Conservation (phyloP, 2,329 filamentous ascomycete species). For the Daldinia sp. region DNA sequence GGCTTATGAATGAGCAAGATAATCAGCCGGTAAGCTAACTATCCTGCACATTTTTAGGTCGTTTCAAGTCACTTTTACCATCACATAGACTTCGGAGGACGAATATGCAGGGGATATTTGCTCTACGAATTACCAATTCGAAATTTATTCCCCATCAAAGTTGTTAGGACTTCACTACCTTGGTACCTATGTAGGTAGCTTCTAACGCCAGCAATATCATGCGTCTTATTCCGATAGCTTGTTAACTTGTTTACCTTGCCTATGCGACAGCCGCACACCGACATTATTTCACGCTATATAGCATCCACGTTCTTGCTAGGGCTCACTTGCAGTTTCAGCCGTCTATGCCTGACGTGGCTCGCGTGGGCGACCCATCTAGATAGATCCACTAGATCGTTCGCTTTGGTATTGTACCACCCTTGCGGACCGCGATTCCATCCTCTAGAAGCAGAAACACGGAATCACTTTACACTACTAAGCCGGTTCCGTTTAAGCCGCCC, state of each 20-base stretch:
- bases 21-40: slow-evolving; percentile 37
- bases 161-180: slow-evolving; percentile 6
- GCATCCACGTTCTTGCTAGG: slow-evolving; percentile 34
- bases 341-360: slow-evolving; percentile 34
- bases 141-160: slow-evolving; percentile 19
- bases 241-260: slow-evolving; percentile 12
- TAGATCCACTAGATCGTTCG: slow-evolving; percentile 31
- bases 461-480: slow-evolving; percentile 5
- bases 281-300: slow-evolving; percentile 34
- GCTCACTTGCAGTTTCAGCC: slow-evolving; percentile 39
- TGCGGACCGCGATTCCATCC: slow-evolving; percentile 29
- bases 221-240: slow-evolving; percentile 13
- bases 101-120: slow-evolving; percentile 28
- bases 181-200: neutral
- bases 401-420: slow-evolving; percentile 10
- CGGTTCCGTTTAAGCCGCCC: slow-evolving; percentile 1
- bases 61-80: slow-evolving; percentile 40
- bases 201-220: slow-evolving; percentile 26
- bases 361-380: slow-evolving; percentile 25
- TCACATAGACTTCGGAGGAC: slow-evolving; percentile 20
- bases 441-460: slow-evolving; percentile 11
- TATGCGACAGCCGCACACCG: slow-evolving; percentile 35
- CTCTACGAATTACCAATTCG: slow-evolving; percentile 27
- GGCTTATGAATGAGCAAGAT: slow-evolving; percentile 35
- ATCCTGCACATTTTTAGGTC: slow-evolving; percentile 33